Conservation (phyloP, 306 rosid genomes). For the Citrullus amarus region DNA sequence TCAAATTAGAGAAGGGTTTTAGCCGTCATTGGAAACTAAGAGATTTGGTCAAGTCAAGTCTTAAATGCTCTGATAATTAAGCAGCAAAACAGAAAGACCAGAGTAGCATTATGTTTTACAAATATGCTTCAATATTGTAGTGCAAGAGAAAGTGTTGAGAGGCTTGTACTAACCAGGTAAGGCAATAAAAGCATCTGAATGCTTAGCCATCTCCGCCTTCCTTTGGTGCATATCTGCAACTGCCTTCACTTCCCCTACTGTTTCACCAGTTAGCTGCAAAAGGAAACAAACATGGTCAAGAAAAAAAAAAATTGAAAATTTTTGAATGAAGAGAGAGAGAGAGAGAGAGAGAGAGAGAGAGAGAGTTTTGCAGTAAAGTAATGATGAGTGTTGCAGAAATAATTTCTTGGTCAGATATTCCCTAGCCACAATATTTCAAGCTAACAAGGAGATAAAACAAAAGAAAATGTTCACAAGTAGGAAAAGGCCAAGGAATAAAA, state of each 20-base stretch:
- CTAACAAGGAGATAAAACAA: background rate
- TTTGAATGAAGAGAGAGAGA: background rate
- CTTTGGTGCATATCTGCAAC: constrained; percentile 99
- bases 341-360: background rate
- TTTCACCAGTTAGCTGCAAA: constrained; percentile 84
- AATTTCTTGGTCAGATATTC: constrained; percentile 8
- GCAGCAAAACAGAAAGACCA: background rate
- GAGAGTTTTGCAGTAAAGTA: constrained; percentile 11
- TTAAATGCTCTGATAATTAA: background rate
- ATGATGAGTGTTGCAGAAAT: constrained; percentile 7
- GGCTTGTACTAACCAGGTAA: constrained; percentile 62
- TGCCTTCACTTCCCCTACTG: constrained; percentile 95
- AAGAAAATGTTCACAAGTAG: constrained; percentile 2
- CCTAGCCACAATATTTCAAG: constrained; percentile 6
- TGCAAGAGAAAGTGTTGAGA: background rate
- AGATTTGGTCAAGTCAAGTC: background rate
- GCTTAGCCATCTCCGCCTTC: constrained; percentile 95
- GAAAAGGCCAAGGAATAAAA: constrained; percentile 11
- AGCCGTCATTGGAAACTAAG: background rate
- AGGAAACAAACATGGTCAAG: background rate
- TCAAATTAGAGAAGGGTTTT: background rate
- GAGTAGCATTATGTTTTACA: background rate
- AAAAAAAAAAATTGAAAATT: background rate
- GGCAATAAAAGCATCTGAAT: constrained; percentile 97
- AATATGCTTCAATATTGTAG: background rate